phyloP scores from a whole-genome alignment of 2,329 filamentous ascomycete genomes.

The Talaromyces atroroseus region DNA sequence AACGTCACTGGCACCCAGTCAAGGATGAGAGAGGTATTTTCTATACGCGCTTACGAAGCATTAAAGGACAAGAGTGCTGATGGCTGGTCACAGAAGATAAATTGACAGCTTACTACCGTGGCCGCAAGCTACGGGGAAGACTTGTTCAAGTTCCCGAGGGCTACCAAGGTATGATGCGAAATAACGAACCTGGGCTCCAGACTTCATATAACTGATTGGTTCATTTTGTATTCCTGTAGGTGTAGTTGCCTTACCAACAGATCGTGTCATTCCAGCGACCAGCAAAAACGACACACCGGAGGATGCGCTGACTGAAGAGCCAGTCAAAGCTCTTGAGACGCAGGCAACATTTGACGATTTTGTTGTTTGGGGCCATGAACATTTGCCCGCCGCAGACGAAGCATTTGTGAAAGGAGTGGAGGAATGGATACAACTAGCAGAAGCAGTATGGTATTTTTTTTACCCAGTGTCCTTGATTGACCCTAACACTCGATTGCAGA shows the following conservation, averaged over 20 bases:
- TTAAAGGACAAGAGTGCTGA: not conserved
- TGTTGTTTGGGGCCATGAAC: constrained; percentile 80
- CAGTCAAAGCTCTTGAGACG: constrained; percentile 55
- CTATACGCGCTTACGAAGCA: not conserved
- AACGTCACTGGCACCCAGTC: constrained; percentile 66
- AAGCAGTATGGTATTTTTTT: constrained; percentile 51
- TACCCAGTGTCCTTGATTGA: not conserved
- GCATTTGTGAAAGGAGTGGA: constrained; percentile 67
- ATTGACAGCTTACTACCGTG: constrained; percentile 65
- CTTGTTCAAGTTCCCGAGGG: constrained; percentile 61
- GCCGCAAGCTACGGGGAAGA: constrained; percentile 69
- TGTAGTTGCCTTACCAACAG: constrained; percentile 51
- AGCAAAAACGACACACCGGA: constrained; percentile 33
- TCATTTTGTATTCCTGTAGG: constrained; percentile 36
- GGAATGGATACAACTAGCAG: constrained; percentile 74
- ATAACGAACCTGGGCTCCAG: not conserved
- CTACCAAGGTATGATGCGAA: constrained; percentile 51
- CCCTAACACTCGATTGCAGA: not conserved
- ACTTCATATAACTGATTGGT: not conserved
- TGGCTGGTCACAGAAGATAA: constrained; percentile 22
- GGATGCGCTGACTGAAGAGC: constrained; percentile 44
- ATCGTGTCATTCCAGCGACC: constrained; percentile 28
- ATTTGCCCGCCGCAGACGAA: constrained; percentile 59
- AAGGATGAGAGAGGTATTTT: constrained; percentile 38
- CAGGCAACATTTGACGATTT: constrained; percentile 67